phyloP scores from a whole-genome alignment of 257 asterid species.

The Lycium ferocissimum region DNA sequence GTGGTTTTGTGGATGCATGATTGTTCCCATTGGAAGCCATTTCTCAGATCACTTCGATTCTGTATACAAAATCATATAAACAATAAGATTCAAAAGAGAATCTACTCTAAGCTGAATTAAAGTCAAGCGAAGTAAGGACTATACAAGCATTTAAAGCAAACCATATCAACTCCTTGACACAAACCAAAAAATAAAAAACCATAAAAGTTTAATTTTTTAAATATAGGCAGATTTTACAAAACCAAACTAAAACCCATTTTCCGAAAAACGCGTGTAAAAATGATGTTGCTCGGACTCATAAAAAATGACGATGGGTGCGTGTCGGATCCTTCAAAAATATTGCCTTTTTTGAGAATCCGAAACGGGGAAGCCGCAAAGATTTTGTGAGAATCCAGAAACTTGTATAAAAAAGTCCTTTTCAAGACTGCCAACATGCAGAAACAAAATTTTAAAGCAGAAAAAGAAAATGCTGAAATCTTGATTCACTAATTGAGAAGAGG shows the following conservation, averaged over 20 bases:
- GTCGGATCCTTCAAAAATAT: neutral
- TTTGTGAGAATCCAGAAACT: no score
- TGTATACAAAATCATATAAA: neutral
- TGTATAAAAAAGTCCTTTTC: neutral
- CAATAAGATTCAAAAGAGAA: constrained; percentile 1
- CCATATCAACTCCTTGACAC: neutral
- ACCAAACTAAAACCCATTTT: neutral
- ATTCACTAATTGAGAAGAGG: neutral
- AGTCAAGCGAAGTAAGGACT: neutral
- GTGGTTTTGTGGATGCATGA: constrained; percentile 51
- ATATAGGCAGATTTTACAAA: neutral
- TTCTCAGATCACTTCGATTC: constrained; percentile 27
- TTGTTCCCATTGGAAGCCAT: constrained; percentile 61
- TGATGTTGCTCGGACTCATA: no score
- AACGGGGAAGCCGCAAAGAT: no score
- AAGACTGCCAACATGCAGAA: neutral
- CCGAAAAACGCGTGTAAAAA: neutral
- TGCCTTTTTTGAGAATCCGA: neutral
- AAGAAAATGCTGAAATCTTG: neutral
- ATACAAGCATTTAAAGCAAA: neutral
- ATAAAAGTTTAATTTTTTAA: neutral
- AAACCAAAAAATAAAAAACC: neutral
- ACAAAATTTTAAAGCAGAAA: neutral
- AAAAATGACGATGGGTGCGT: neutral
- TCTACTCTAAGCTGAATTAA: neutral